Percentiles rank a stretch among this genome's conserved stretches.
Conservation (phyloP, 441 rosid genomes). For the Breynia disticha region DNA sequence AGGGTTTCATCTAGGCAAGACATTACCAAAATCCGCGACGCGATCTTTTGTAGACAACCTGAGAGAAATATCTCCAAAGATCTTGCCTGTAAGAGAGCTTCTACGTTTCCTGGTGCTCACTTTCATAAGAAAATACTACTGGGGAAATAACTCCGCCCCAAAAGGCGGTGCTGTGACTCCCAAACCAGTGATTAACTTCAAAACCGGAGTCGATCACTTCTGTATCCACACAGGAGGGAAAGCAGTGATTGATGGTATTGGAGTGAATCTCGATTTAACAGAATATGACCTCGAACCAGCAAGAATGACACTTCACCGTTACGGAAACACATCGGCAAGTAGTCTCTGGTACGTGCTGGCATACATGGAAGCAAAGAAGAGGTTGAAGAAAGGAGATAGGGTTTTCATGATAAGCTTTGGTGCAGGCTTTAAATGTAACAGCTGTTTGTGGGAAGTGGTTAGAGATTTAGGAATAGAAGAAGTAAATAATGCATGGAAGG, state of each 20-base stretch:
- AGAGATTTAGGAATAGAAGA: slow-evolving; percentile 38
- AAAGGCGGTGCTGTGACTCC: slow-evolving; percentile 11
- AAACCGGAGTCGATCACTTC: slow-evolving; percentile 74
- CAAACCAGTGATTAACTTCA: slow-evolving; percentile 47
- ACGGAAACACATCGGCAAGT: slow-evolving; percentile 84
- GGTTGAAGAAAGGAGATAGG: slow-evolving; percentile 70
- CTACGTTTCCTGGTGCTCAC: slow-evolving; percentile 34
- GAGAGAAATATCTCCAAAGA: slow-evolving; percentile 50
- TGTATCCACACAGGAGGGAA: slow-evolving; percentile 94
- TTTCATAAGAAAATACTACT: slow-evolving; percentile 22
- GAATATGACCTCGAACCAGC: slow-evolving; percentile 81
- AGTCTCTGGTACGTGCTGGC: slow-evolving; percentile 91
- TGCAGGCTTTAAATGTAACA: slow-evolving; percentile 94
- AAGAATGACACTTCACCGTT: slow-evolving; percentile 76
- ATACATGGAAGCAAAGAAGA: slow-evolving; percentile 84
- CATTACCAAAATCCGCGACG: slow-evolving; percentile 71
- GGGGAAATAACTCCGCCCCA: slow-evolving; percentile 8
- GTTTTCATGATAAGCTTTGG: slow-evolving; percentile 90
- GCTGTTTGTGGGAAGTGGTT: slow-evolving; percentile 87
- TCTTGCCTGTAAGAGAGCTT: slow-evolving; percentile 63
- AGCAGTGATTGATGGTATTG: slow-evolving; percentile 84
- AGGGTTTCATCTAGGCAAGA: slow-evolving; percentile 58
- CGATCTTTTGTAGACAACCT: slow-evolving; percentile 66
- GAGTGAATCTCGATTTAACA: slow-evolving; percentile 39
- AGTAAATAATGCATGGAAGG: slow-evolving; percentile 57